Evolutionary conservation across 2,329 filamentous ascomycete genomes (phyloP).

Genomic region (Sporothrix variecibatus): DNA sequence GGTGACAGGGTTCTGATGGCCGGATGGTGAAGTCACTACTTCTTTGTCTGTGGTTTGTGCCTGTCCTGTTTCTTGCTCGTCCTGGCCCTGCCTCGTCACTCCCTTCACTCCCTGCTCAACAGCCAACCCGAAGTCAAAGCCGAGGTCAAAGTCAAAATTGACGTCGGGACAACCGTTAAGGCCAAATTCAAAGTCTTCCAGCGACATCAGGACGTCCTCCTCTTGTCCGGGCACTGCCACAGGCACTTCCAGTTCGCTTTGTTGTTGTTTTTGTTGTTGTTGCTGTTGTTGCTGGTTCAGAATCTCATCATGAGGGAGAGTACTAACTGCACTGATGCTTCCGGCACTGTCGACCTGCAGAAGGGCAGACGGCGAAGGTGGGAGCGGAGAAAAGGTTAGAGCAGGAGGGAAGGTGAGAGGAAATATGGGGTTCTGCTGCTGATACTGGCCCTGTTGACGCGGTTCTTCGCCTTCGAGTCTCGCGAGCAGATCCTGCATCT

Average conservation of each 20-base stretch:
- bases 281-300: not conserved
- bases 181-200: not conserved
- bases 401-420: not conserved
- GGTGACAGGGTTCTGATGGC: not conserved
- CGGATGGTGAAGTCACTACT: not conserved
- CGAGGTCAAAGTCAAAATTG: not conserved
- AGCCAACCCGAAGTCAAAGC: constrained; percentile 4
- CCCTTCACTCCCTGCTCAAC: constrained; percentile 12
- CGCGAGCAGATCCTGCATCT: constrained; percentile 26
- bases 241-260: not conserved
- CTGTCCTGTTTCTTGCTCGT: too few species aligned
- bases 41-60: not conserved
- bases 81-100: not conserved
- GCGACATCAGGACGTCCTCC: not conserved
- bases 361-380: constrained; percentile 6
- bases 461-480: not conserved
- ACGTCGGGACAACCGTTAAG: not conserved
- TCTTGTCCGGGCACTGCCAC: not conserved
- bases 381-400: not conserved
- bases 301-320: constrained; percentile 16
- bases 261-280: not conserved
- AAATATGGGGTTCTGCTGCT: not conserved
- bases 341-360: too few species aligned
- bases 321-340: constrained; percentile 25
- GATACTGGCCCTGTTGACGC: not conserved